Evolutionary conservation across 257 asterid genomes (phyloP).

Genomic region (Mitragyna speciosa): DNA sequence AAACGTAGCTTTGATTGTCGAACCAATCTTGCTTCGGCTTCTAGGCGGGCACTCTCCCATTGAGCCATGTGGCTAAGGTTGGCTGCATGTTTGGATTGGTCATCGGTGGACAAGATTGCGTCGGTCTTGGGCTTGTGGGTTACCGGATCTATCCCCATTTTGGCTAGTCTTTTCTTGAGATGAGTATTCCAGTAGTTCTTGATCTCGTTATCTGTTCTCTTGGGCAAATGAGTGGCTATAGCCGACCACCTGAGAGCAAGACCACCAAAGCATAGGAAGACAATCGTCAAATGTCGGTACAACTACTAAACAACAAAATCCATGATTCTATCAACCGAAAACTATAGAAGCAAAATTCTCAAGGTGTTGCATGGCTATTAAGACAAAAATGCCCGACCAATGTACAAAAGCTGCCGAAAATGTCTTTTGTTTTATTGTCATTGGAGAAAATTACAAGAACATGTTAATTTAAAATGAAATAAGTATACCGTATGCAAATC

Average conservation of each 20-base stretch:
- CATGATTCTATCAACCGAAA: background rate
- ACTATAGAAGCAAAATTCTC: conserved; percentile 5
- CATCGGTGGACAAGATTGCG: conserved; percentile 58
- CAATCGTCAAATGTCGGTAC: background rate
- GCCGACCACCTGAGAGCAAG: conserved; percentile 80
- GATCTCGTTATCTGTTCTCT: conserved; percentile 83
- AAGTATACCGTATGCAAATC: background rate
- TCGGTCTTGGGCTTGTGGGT: conserved; percentile 85
- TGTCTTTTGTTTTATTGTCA: background rate
- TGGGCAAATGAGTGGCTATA: conserved; percentile 82
- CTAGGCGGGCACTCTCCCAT: conserved; percentile 97
- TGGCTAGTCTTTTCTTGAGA: conserved; percentile 69
- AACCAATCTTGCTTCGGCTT: conserved; percentile 84
- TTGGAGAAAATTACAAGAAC: conserved; percentile 4
- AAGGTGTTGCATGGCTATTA: background rate
- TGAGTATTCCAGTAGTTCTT: conserved; percentile 92
- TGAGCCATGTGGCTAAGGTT: conserved; percentile 97
- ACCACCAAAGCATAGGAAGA: conserved; percentile 21
- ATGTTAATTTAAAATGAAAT: background rate
- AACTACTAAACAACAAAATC: conserved; percentile 26
- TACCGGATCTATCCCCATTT: conserved; percentile 87
- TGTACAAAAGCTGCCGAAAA: background rate
- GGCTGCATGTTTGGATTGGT: conserved; percentile 70
- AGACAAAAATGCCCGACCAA: conserved; percentile 13
- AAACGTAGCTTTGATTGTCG: conserved; percentile 70